Percentiles rank a stretch among this genome's conserved stretches.
phyloP scores from a whole-genome alignment of 2,329 filamentous ascomycete genomes.

The Botrytis tulipae region DNA sequence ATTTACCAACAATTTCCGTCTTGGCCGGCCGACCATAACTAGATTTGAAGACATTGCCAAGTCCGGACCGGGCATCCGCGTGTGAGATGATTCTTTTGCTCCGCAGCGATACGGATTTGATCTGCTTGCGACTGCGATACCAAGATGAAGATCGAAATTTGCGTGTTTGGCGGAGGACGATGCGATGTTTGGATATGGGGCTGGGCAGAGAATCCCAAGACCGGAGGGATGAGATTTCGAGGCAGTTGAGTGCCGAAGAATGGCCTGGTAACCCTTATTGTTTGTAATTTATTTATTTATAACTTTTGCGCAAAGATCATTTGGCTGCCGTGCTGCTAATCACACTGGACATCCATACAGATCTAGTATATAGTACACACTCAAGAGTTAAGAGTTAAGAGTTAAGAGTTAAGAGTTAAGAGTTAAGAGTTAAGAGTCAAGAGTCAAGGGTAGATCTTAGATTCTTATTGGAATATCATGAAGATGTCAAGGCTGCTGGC shows the following conservation, averaged over 20 bases:
- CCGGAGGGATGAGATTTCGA: background rate
- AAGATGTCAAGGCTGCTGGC: conserved; percentile 5
- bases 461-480: background rate
- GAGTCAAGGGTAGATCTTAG: background rate
- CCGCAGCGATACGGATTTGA: background rate
- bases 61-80: conserved; percentile 7
- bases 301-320: background rate
- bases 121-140: background rate
- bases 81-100: background rate
- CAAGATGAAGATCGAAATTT: conserved; percentile 8
- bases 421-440: too few species aligned
- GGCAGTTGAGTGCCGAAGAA: conserved; percentile 10
- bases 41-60: conserved; percentile 14
- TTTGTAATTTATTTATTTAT: background rate
- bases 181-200: background rate
- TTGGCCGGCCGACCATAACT: conserved; percentile 2
- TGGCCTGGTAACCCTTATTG: background rate
- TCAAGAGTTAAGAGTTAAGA: background rate
- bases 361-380: background rate
- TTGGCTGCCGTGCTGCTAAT: background rate
- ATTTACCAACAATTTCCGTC: background rate
- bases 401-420: too few species aligned
- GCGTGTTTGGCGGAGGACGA: background rate
- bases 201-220: background rate
- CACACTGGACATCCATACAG: background rate